Conservation (phyloP, 495 filamentous ascomycete species). For the Friedmanniomyces endolithicus region DNA sequence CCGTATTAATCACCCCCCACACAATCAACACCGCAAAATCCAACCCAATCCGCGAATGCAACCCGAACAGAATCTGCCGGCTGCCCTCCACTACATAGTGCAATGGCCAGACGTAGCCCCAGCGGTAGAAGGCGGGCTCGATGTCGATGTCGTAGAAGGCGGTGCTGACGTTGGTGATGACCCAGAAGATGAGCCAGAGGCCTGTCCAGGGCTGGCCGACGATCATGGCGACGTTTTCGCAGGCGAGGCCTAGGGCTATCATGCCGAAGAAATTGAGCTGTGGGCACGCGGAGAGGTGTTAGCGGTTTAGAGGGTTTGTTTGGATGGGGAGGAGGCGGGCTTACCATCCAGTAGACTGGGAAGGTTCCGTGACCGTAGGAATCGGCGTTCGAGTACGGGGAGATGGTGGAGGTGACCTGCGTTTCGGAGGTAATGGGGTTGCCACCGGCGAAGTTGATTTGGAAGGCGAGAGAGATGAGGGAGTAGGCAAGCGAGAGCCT, state of each 20-base stretch:
- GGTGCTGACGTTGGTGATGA: slow-evolving; percentile 57
- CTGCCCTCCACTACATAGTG: slow-evolving; percentile 48
- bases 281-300: background rate
- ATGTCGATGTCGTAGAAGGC: slow-evolving; percentile 52
- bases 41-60: slow-evolving; percentile 48
- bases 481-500: slow-evolving; percentile 58
- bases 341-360: slow-evolving; percentile 46
- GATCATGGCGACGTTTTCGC: slow-evolving; percentile 62
- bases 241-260: slow-evolving; percentile 53
- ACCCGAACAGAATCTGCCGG: slow-evolving; percentile 50
- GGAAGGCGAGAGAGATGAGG: slow-evolving; percentile 51
- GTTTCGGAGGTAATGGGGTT: slow-evolving; percentile 26
- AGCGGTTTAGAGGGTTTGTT: too few relatives aligned
- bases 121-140: slow-evolving; percentile 43
- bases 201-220: slow-evolving; percentile 55
- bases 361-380: slow-evolving; percentile 52
- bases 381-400: slow-evolving; percentile 35
- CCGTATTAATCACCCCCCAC: slow-evolving; percentile 46
- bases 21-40: slow-evolving; percentile 52
- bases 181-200: slow-evolving; percentile 65
- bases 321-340: background rate
- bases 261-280: slow-evolving; percentile 65
- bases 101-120: slow-evolving; percentile 65
- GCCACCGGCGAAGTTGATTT: slow-evolving; percentile 43
- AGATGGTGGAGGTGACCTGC: slow-evolving; percentile 35